These are phyloP conservation scores for Penicillium silybi DNA, from an alignment of 495 filamentous ascomycete genomes.

Conservation along the genomic window DNA sequence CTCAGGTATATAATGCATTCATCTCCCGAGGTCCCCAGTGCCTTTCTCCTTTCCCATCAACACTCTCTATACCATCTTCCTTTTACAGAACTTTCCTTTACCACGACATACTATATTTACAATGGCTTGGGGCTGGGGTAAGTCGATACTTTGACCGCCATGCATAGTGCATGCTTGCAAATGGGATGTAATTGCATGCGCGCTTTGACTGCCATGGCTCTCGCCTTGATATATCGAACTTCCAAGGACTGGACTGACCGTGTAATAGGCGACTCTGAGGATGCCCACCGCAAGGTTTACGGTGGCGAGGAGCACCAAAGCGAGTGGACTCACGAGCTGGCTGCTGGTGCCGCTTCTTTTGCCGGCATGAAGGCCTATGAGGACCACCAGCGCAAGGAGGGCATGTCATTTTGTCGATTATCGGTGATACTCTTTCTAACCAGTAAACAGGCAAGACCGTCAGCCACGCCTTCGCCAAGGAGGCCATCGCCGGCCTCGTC, in stretches of 20 bases:
- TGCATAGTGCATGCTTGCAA: slow-evolving; percentile 5
- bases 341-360: slow-evolving; percentile 74
- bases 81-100: not conserved
- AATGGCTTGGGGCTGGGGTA: slow-evolving; percentile 40
- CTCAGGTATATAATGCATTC: slow-evolving; percentile 19
- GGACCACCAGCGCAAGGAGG: slow-evolving; percentile 67
- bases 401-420: slow-evolving; percentile 32
- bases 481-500: slow-evolving; percentile 65
- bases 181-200: not conserved
- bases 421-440: not conserved
- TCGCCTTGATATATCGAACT: not conserved
- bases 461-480: slow-evolving; percentile 73
- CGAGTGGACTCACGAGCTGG: slow-evolving; percentile 66
- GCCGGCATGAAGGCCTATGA: slow-evolving; percentile 78
- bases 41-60: slow-evolving; percentile 2
- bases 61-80: slow-evolving; percentile 5
- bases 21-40: not conserved
- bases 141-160: slow-evolving; percentile 9
- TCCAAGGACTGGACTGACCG: not conserved
- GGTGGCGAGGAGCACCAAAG: slow-evolving; percentile 49
- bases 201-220: not conserved
- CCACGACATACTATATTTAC: slow-evolving; percentile 12
- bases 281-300: slow-evolving; percentile 62
- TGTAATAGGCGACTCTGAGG: slow-evolving; percentile 41
- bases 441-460: slow-evolving; percentile 58